Evolutionary conservation across 495 filamentous ascomycete species (phyloP), one percentile per base, ranked within the genome.

Genomic region (Aspergillus heteromorphus): DNA sequence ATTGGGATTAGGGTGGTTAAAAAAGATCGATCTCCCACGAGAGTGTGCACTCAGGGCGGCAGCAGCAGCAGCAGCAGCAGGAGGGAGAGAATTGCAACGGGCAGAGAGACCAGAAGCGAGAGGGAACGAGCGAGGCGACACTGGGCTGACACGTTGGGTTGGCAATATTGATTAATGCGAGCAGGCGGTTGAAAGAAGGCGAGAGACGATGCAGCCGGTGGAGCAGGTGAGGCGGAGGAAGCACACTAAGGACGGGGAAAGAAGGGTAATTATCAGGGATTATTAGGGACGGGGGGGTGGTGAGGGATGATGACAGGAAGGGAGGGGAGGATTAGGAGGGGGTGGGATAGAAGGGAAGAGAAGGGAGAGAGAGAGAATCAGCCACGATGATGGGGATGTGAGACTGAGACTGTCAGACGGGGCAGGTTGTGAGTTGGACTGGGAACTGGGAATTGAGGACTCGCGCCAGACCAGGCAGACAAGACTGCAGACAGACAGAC

Each of bases 1-100:
- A 45, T 48, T 49, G 52, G 27, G 48, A 57, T 49, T 49, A 54
- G 52, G 41, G 40, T 52, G 31, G 18, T 41, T 13, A 13, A 38
- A 5, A 38, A 14, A n/a, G n/a, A n/a, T n/a, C n/a, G 11, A 38
- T 14, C 13, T n/a, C 11, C 10, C 11, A 14, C 34, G 11, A 13
- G 30, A 13, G 14, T 34, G 9, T 2, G 30, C 30, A 34, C 30
- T 8, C 2, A 1, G 30, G 7, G 30, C 6, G n/a, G n/a, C 0
- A 38, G 34, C 10, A 14, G 11, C 13, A 38, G 13, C 1, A 38
- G n/a, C 23, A 23, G 48, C 29, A 29, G 17, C 31, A 40, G n/a
- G 10, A 38, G 34, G 34, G 34, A 38, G 34, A 14, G 10, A n/a
- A 13, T 38, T 13, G 10, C 11, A 38, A n/a, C 34, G 13, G 34